Conservation (phyloP, 192 early-diverging fungal genomes). For the Powellomyces hirtus region DNA sequence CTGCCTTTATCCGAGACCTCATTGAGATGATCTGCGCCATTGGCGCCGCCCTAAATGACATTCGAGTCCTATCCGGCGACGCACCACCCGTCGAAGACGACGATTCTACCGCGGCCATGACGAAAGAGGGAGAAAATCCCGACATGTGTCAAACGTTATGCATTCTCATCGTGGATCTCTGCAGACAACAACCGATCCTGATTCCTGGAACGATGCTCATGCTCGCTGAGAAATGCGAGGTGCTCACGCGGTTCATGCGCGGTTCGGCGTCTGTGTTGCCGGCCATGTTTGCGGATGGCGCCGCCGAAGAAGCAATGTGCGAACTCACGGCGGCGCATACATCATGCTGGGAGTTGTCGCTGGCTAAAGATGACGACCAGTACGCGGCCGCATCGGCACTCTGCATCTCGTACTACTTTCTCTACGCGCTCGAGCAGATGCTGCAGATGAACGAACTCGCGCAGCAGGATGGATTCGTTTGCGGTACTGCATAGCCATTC, state of each 20-base stretch:
- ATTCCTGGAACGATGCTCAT: constrained; percentile 5
- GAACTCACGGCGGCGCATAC: not conserved
- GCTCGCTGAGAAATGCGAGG: constrained; percentile 2
- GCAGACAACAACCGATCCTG: not conserved
- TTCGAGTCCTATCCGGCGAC: not conserved
- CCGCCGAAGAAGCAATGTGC: not conserved
- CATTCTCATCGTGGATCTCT: not conserved
- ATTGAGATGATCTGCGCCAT: not conserved
- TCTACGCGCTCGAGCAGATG: not conserved
- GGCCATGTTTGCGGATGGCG: not conserved
- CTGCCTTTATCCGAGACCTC: constrained; percentile 3
- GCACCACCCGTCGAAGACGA: not conserved
- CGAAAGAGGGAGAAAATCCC: not conserved
- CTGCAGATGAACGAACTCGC: not conserved
- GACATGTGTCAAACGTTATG: constrained; percentile 5
- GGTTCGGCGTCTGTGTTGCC: not conserved
- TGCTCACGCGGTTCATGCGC: not conserved
- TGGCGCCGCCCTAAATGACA: not conserved
- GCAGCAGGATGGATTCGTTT: not conserved
- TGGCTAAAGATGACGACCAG: constrained; percentile 1
- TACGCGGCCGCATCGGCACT: constrained; percentile 13
- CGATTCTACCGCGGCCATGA: not conserved
- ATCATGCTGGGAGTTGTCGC: not conserved
- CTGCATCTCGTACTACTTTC: constrained; percentile 1
- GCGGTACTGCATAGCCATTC: no score